Conservation (phyloP, 257 asterid genomes). For the Rehmannia glutinosa region DNA sequence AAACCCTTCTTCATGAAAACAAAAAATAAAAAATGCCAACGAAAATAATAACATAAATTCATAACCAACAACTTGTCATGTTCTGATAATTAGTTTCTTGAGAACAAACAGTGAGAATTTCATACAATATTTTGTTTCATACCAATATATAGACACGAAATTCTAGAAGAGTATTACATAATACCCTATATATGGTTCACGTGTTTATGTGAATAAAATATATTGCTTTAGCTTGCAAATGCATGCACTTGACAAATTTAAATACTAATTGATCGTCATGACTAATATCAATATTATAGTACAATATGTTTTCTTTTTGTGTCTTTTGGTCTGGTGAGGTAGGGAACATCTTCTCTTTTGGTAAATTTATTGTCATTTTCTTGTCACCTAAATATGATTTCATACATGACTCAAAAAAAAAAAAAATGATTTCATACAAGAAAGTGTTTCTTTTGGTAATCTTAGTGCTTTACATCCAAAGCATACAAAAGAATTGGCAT, state of each 20-base stretch:
- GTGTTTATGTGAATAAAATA: not conserved
- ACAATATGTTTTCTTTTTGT: slow-evolving; percentile 18
- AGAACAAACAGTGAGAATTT: not conserved
- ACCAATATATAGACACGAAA: not conserved
- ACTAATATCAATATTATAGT: slow-evolving; percentile 6
- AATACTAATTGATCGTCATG: slow-evolving; percentile 11
- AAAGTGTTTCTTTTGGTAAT: slow-evolving; percentile 2
- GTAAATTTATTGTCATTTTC: slow-evolving; percentile 9
- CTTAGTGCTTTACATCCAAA: not conserved
- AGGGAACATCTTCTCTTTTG: slow-evolving; percentile 16
- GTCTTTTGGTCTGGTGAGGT: slow-evolving; percentile 14
- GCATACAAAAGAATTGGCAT: slow-evolving; percentile 1
- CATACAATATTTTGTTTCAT: not conserved
- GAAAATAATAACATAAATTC: no score
- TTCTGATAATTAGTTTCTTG: no score
- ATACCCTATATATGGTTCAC: not conserved
- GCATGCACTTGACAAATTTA: slow-evolving; percentile 17
- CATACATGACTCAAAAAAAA: no score
- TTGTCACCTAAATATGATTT: slow-evolving; percentile 19
- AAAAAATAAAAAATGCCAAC: no score
- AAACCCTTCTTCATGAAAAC: no score
- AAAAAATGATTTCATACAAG: slow-evolving; percentile 16
- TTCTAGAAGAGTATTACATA: slow-evolving; percentile 6
- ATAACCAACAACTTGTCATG: no score
- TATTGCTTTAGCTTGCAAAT: not conserved